Evolutionary conservation across 2,329 filamentous ascomycete species (phyloP).

Genomic region (Coniochaeta sp.): DNA sequence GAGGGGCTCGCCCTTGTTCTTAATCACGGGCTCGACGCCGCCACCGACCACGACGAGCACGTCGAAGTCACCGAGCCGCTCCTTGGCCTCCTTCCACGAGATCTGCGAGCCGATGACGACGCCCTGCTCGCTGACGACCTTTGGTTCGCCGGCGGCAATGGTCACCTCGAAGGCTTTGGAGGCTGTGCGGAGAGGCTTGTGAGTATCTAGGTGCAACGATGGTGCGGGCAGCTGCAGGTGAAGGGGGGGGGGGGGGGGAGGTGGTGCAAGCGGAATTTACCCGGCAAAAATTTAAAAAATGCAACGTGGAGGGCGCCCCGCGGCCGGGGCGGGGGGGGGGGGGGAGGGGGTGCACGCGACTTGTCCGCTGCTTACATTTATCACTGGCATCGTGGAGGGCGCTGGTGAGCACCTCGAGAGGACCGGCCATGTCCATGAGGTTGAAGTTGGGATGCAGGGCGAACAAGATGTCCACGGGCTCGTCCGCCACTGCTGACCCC

Average conservation of each 20-base stretch:
- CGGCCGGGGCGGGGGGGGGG: not conserved
- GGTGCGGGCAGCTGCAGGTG: not conserved
- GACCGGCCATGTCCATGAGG: conserved; percentile 50
- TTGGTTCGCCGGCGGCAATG: conserved; percentile 43
- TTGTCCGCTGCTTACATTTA: conserved; percentile 32
- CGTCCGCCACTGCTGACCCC: conserved; percentile 50
- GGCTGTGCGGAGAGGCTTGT: conserved; percentile 23
- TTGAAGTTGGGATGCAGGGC: conserved; percentile 54
- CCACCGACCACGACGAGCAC: conserved; percentile 74
- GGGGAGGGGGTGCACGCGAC: not conserved
- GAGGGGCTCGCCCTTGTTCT: conserved; percentile 62
- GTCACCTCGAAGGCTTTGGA: conserved; percentile 53
- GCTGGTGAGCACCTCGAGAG: conserved; percentile 41
- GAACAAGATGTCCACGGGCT: conserved; percentile 54
- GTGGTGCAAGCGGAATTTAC: not conserved
- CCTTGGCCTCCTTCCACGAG: conserved; percentile 70
- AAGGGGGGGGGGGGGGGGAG: not conserved
- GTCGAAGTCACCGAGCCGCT: conserved; percentile 68
- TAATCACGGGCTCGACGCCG: conserved; percentile 54
- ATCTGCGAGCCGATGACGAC: conserved; percentile 67
- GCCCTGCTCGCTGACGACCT: conserved; percentile 54
- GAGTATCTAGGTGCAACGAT: not conserved
- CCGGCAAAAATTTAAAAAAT: too few species aligned
- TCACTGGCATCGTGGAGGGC: conserved; percentile 48
- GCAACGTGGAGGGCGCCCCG: too few species aligned